These are phyloP conservation scores for Dactylonectria estremocensis DNA, from an alignment of 2,329 filamentous ascomycete species.

Conservation along the genomic window DNA sequence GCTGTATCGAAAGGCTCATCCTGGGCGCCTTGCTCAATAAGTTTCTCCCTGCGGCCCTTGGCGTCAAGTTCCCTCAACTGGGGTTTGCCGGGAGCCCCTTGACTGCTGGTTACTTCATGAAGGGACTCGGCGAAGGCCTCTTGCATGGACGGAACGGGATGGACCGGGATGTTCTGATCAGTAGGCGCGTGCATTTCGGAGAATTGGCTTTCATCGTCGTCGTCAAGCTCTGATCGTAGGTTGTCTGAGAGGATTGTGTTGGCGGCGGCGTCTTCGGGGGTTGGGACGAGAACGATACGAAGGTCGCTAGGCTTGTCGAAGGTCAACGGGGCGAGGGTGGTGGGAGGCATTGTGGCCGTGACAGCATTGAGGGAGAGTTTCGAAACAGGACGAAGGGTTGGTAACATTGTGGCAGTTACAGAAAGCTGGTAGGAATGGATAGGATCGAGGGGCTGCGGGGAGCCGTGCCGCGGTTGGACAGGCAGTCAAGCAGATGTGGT, in stretches of 20 bases:
- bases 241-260: conserved; percentile 24
- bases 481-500: conserved; percentile 17
- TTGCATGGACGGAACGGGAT: conserved; percentile 85
- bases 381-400: conserved; percentile 43
- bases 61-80: conserved; percentile 70
- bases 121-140: conserved; percentile 88
- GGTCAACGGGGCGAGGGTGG: conserved; percentile 50
- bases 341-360: conserved; percentile 50
- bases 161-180: conserved; percentile 57
- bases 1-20: conserved; percentile 80
- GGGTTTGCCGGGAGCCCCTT: conserved; percentile 61
- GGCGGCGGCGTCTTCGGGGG: conserved; percentile 36
- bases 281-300: conserved; percentile 51
- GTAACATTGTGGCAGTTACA: conserved; percentile 41
- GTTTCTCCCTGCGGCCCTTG: conserved; percentile 73
- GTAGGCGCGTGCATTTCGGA: conserved; percentile 30
- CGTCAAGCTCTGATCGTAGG: conserved; percentile 32
- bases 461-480: conserved; percentile 34
- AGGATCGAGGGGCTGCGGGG: conserved; percentile 32
- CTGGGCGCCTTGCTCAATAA: conserved; percentile 78
- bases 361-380: conserved; percentile 44
- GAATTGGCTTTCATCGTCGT: conserved; percentile 32
- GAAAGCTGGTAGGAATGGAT: conserved; percentile 20
- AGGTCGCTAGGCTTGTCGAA: conserved; percentile 48
- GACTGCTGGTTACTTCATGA: conserved; percentile 74